Percentiles rank a stretch among this genome's conserved stretches.
Evolutionary conservation across 139 green algal genomes (phyloP).

Genomic region (Choricystis sp.): DNA sequence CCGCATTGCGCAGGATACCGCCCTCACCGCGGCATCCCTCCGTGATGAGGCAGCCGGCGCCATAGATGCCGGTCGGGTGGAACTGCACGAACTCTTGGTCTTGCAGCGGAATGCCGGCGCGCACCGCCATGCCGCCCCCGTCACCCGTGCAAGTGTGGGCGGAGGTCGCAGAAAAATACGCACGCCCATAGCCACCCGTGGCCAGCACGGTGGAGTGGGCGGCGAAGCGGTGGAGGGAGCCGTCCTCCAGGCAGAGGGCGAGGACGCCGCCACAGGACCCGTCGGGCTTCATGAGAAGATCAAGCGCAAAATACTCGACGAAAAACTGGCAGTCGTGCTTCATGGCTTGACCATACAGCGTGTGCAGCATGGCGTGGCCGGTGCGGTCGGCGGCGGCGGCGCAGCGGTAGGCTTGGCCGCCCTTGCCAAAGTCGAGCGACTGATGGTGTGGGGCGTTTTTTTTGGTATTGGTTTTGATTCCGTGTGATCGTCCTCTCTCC

Average conservation of each 20-base stretch:
- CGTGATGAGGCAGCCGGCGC: slow-evolving; percentile 97
- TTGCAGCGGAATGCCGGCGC: slow-evolving; percentile 86
- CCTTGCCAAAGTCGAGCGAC: slow-evolving; percentile 85
- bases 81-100: slow-evolving; percentile 95
- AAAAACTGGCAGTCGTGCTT: slow-evolving; percentile 96
- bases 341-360: slow-evolving; percentile 90
- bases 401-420: slow-evolving; percentile 78
- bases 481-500: no score
- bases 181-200: slow-evolving; percentile 90
- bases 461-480: no score
- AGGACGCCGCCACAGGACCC: slow-evolving; percentile 62
- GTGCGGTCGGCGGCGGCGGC: slow-evolving; percentile 87
- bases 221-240: slow-evolving; percentile 88
- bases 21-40: slow-evolving; percentile 90
- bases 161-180: slow-evolving; percentile 91
- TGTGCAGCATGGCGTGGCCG: slow-evolving; percentile 98
- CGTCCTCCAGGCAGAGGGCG: slow-evolving; percentile 97
- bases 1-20: slow-evolving; percentile 87
- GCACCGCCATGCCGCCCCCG: slow-evolving; percentile 82
- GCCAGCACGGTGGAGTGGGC: slow-evolving; percentile 85
- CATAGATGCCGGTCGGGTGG: slow-evolving; percentile 97
- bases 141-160: slow-evolving; percentile 98
- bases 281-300: slow-evolving; percentile 92
- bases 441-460: no score
- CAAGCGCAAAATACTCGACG: slow-evolving; percentile 97